Evolutionary conservation across 495 filamentous ascomycete genomes (phyloP).

Genomic region (Lentithecium fluviatile): DNA sequence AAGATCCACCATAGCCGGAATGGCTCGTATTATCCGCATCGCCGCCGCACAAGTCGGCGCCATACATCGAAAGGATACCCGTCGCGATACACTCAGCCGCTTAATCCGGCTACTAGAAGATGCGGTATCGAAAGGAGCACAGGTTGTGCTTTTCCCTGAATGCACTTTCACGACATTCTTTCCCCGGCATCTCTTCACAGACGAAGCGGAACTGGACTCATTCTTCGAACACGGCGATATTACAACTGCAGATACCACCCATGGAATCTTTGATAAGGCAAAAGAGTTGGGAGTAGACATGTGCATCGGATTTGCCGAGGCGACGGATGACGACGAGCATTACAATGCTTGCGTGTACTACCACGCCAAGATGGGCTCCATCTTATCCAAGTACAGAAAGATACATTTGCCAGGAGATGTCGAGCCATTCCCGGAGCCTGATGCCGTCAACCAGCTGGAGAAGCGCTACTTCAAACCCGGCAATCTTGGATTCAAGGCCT

Average conservation of each 20-base stretch:
- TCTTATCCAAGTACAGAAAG: slow-evolving; percentile 52
- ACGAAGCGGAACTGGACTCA: slow-evolving; percentile 42
- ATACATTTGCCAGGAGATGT: slow-evolving; percentile 50
- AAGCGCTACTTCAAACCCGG: slow-evolving; percentile 53
- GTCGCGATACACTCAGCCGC: slow-evolving; percentile 43
- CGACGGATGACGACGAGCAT: slow-evolving; percentile 38
- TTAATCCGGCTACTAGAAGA: slow-evolving; percentile 47
- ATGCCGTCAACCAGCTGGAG: slow-evolving; percentile 51
- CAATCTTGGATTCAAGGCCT: slow-evolving; percentile 51
- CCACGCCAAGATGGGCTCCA: slow-evolving; percentile 41
- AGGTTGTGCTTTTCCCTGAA: slow-evolving; percentile 51
- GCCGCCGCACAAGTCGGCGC: slow-evolving; percentile 27
- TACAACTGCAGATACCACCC: slow-evolving; percentile 41
- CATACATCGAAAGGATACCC: slow-evolving; percentile 18
- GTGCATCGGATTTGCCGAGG: slow-evolving; percentile 49
- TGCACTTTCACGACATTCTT: slow-evolving; percentile 54
- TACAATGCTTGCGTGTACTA: slow-evolving; percentile 53
- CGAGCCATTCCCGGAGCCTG: slow-evolving; percentile 49
- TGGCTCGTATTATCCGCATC: slow-evolving; percentile 23
- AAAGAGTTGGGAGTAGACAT: slow-evolving; percentile 49
- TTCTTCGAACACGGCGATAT: slow-evolving; percentile 51
- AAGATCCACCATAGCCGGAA: background rate
- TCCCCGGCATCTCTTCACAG: slow-evolving; percentile 46
- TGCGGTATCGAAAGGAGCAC: slow-evolving; percentile 43
- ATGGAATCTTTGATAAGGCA: slow-evolving; percentile 49